phyloP scores from a whole-genome alignment of 225 moss, liverwort and hornwort genomes.

The Pleurozium schreberi region DNA sequence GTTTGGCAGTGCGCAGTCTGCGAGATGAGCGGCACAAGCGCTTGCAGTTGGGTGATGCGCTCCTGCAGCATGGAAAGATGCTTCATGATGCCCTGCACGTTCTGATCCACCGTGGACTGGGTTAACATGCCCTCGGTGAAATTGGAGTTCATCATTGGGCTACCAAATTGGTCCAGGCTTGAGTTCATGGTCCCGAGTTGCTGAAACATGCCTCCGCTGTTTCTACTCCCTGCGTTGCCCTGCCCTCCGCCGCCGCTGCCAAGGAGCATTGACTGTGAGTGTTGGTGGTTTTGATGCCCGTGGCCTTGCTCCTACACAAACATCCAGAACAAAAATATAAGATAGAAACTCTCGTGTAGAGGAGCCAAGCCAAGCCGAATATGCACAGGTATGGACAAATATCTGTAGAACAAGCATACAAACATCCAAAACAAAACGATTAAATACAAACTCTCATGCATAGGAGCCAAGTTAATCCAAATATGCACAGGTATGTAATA shows the following conservation, averaged over 20 bases:
- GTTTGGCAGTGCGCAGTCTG: slow-evolving; percentile 36
- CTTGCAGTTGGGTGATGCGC: slow-evolving; percentile 67
- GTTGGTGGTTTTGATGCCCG: slow-evolving; percentile 22
- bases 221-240: slow-evolving; percentile 3
- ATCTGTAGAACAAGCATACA: not conserved
- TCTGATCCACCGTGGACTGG: slow-evolving; percentile 38
- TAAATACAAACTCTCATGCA: not conserved
- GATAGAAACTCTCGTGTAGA: not conserved
- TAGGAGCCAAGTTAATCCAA: not conserved
- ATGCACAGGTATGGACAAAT: not conserved
- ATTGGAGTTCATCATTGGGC: slow-evolving; percentile 5
- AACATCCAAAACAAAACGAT: not conserved
- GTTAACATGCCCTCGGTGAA: slow-evolving; percentile 6
- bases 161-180: slow-evolving; percentile 25
- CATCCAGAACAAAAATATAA: not conserved
- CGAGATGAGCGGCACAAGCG: slow-evolving; percentile 58
- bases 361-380: not conserved
- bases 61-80: slow-evolving; percentile 64
- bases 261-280: slow-evolving; percentile 17
- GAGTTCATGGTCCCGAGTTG: slow-evolving; percentile 21
- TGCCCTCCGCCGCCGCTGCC: slow-evolving; percentile 11
- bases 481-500: not conserved
- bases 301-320: slow-evolving; percentile 21
- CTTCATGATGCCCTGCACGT: slow-evolving; percentile 46
- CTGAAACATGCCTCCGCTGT: slow-evolving; percentile 18